phyloP scores from a whole-genome alignment of 2,329 filamentous ascomycete species.

The Neopestalotiopsis sp. region DNA sequence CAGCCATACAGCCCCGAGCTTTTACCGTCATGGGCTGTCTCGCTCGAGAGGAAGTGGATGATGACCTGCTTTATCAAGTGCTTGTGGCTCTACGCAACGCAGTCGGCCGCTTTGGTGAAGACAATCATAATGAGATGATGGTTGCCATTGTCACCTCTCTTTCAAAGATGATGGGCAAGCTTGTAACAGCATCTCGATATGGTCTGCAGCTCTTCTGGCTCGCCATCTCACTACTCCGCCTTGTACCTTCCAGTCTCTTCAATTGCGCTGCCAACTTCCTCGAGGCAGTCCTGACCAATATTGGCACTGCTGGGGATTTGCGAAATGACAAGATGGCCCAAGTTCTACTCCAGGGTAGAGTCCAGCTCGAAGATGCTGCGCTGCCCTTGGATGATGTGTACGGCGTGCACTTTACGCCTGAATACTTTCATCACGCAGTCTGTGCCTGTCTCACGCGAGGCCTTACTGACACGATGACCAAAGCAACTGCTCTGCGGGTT shows the following conservation, averaged over 20 bases:
- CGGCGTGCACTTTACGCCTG: constrained; percentile 67
- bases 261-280: constrained; percentile 70
- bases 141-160: constrained; percentile 70
- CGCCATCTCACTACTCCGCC: constrained; percentile 68
- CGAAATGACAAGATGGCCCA: constrained; percentile 64
- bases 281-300: constrained; percentile 68
- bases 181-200: constrained; percentile 70
- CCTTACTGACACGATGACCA: constrained; percentile 66
- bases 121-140: constrained; percentile 70
- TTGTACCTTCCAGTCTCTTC: constrained; percentile 67
- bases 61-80: constrained; percentile 74
- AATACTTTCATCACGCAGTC: constrained; percentile 72
- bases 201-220: constrained; percentile 75
- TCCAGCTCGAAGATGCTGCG: constrained; percentile 66
- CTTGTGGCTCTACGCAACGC: constrained; percentile 71
- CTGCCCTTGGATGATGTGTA: constrained; percentile 68
- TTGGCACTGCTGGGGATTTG: constrained; percentile 65
- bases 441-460: constrained; percentile 69
- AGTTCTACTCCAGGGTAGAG: constrained; percentile 65
- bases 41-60: constrained; percentile 74
- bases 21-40: constrained; percentile 76
- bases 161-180: constrained; percentile 74
- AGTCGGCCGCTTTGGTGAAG: constrained; percentile 68
- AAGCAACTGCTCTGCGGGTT: constrained; percentile 62
- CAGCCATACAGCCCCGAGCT: constrained; percentile 71